Conservation (phyloP, 352 stramenopile genomes). For the Phytophthora chlamydospora region DNA sequence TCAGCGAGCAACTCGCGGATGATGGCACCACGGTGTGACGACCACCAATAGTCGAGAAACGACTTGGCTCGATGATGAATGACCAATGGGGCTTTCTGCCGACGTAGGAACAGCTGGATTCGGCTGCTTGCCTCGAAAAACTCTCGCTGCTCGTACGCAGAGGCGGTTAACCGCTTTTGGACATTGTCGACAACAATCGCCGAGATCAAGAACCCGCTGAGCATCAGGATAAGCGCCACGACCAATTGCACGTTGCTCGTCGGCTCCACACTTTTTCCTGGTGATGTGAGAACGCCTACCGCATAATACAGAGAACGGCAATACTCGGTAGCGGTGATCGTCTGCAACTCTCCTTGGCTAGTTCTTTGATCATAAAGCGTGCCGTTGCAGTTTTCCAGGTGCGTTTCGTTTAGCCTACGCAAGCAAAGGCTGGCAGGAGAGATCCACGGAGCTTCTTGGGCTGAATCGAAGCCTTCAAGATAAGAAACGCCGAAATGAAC, state of each 20-base stretch:
- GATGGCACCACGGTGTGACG: slow-evolving; percentile 52
- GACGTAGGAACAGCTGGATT: slow-evolving; percentile 57
- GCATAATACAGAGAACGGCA: slow-evolving; percentile 41
- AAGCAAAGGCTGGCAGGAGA: slow-evolving; percentile 25
- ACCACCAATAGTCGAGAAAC: slow-evolving; percentile 70
- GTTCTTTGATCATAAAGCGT: not conserved
- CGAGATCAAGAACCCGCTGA: slow-evolving; percentile 42
- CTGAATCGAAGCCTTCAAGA: slow-evolving; percentile 27
- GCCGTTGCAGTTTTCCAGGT: slow-evolving; percentile 7
- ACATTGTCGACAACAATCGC: slow-evolving; percentile 49
- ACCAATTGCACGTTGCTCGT: slow-evolving; percentile 35
- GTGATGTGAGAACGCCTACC: slow-evolving; percentile 34
- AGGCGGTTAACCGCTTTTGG: slow-evolving; percentile 54
- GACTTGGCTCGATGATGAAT: slow-evolving; percentile 56
- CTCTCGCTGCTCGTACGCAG: slow-evolving; percentile 54
- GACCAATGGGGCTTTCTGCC: slow-evolving; percentile 45
- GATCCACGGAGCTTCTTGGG: slow-evolving; percentile 25
- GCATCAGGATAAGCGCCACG: slow-evolving; percentile 45
- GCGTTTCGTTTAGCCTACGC: slow-evolving; percentile 5
- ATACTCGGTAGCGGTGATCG: slow-evolving; percentile 31
- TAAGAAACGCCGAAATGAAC: slow-evolving; percentile 34
- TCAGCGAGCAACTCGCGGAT: slow-evolving; percentile 50
- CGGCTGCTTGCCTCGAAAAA: slow-evolving; percentile 50
- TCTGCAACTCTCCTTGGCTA: slow-evolving; percentile 11
- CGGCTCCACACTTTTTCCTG: slow-evolving; percentile 46